Evolutionary conservation across 805 yeast genomes (phyloP).

Genomic region (Phaffomyces antillensis): DNA sequence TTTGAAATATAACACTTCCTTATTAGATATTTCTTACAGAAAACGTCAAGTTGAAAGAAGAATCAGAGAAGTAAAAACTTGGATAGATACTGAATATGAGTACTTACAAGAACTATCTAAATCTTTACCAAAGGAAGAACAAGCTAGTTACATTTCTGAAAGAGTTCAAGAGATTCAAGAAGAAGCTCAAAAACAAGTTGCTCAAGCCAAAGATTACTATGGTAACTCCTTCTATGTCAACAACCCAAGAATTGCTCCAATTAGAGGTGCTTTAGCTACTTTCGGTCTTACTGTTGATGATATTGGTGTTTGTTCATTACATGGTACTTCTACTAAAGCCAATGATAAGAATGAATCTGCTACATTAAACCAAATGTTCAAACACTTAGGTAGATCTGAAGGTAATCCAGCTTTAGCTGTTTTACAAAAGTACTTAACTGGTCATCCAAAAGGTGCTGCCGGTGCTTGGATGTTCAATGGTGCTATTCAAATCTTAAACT

Average conservation of each 20-base stretch:
- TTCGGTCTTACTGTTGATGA: constrained; percentile 92
- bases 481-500: constrained; percentile 83
- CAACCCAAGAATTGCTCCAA: constrained; percentile 93
- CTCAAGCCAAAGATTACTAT: constrained; percentile 87
- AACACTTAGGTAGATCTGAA: constrained; percentile 90
- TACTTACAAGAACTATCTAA: constrained; percentile 66
- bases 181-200: constrained; percentile 78
- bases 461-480: constrained; percentile 99
- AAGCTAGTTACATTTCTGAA: constrained; percentile 61
- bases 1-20: constrained; percentile 69
- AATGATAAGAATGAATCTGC: constrained; percentile 97
- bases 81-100: constrained; percentile 80
- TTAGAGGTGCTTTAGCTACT: constrained; percentile 94
- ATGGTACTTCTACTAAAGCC: constrained; percentile 98
- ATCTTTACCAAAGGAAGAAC: constrained; percentile 40
- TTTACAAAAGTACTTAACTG: constrained; percentile 97
- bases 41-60: constrained; percentile 82
- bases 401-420: constrained; percentile 98
- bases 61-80: constrained; percentile 64
- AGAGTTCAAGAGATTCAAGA: constrained; percentile 81
- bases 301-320: constrained; percentile 95
- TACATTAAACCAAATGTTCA: constrained; percentile 86
- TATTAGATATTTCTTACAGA: constrained; percentile 89
- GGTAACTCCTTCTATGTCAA: constrained; percentile 90
- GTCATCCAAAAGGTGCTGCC: constrained; percentile 99